Evolutionary conservation across 1,284 basidiomycete genomes (phyloP).

Genomic region (Tilletia indica): DNA sequence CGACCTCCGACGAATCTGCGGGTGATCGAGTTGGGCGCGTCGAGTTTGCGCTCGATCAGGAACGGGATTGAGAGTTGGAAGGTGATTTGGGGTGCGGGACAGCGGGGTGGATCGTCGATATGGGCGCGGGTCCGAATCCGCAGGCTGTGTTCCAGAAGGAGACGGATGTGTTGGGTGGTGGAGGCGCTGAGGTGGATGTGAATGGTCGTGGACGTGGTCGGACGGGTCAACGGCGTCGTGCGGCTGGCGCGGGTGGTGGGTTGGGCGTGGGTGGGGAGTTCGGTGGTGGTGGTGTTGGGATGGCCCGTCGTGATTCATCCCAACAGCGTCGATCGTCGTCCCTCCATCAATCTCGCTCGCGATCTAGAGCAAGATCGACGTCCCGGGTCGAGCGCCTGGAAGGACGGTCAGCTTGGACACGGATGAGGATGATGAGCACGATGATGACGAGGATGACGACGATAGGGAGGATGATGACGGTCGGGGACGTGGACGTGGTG

Average conservation of each 20-base stretch:
- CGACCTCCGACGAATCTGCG: slow-evolving; percentile 69
- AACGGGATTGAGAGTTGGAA: slow-evolving; percentile 80
- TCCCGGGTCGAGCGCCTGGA: slow-evolving; percentile 5
- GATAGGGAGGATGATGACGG: not conserved
- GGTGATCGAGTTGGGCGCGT: slow-evolving; percentile 80
- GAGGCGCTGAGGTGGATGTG: not conserved
- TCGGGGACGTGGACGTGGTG: not conserved
- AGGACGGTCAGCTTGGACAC: slow-evolving; percentile 14
- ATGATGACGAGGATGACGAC: not conserved
- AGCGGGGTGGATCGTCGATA: slow-evolving; percentile 91
- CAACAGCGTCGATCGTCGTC: not conserved
- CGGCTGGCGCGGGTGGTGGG: too few relatives aligned
- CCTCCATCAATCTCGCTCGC: not conserved
- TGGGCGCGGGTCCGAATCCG: slow-evolving; percentile 74
- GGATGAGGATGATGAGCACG: slow-evolving; percentile 2
- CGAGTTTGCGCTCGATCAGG: slow-evolving; percentile 70
- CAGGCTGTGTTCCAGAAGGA: slow-evolving; percentile 28
- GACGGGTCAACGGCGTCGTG: not conserved
- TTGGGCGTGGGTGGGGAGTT: too few relatives aligned
- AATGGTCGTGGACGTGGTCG: not conserved
- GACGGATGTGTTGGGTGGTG: not conserved
- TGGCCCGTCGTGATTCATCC: too few relatives aligned
- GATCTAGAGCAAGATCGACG: not conserved
- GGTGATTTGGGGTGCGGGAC: slow-evolving; percentile 83
- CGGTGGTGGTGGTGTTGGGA: too few relatives aligned